Evolutionary conservation across 106 monocot genomes (phyloP), one percentile per base, ranked within the genome.

Genomic region (Phalaenopsis aphrodite): DNA sequence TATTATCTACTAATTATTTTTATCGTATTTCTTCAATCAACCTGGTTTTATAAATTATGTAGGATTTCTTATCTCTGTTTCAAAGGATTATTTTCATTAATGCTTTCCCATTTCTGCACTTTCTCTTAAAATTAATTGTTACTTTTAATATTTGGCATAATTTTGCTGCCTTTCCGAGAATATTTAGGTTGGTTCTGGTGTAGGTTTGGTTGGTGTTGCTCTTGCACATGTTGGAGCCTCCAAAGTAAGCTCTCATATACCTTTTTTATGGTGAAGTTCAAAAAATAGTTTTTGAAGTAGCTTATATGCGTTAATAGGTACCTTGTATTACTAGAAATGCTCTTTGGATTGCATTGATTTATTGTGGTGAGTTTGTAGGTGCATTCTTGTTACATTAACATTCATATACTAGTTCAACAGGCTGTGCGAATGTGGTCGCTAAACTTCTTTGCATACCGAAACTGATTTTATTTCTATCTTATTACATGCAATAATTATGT

Each of bases 181-280:
- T 9, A 47, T 78, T 45, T 83, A 93, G 92, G 86, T 90, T 77
- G 92, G 92, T 76, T 90, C 92, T 81, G 92, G 92, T 86, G 90
- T 90, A 55, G 92, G 92, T 21, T 85, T 93, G 77, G 88, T 93
- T 69, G 92, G 92, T 69, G 81, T 88, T 76, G 75, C 79, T 81
- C 90, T 93, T 43, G 73, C 78, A 24, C 82, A 85, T 79, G 85
- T 84, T 77, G 84, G 89, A 79, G 87, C 92, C 79, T 89, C 87
- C 46, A 89, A 87, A 84, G 92, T 92, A 92, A 71, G 75, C 21
- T 47, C 5, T 11, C 30, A 71, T 58, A 48, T 42, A 64, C 21
- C 7, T 30, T 23, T 56, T 7, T 21, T 3, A 55, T 37, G 45
- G 23, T 41, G 10, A 55, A 56, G 5, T 49, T 36, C 16, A 42